A percentile compares a stretch with the other conserved stretches of the same genome.
Conservation (phyloP, 192 early-diverging fungal species). For the Oehlia diaphana region DNA sequence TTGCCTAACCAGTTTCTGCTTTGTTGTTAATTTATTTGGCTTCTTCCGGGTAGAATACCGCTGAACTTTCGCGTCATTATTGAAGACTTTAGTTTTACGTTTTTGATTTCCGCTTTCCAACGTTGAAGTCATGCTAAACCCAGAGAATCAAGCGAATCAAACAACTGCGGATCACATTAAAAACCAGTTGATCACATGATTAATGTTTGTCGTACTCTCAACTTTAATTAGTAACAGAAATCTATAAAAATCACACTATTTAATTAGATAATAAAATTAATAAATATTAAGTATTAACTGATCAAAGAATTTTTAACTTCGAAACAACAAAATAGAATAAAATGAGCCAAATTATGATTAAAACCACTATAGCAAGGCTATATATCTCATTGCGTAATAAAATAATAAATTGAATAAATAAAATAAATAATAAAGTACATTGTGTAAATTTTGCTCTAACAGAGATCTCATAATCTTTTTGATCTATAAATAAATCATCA, state of each 20-base stretch:
- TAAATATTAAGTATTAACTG: no score
- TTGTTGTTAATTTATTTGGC: neutral
- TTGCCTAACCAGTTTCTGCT: slow-evolving; percentile 26
- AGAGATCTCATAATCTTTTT: neutral
- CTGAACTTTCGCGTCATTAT: neutral
- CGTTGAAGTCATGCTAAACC: neutral
- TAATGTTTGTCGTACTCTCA: no score
- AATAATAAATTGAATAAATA: neutral
- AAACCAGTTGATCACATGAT: no score
- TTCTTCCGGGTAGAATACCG: neutral
- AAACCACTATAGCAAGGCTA: neutral
- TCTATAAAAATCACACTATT: no score
- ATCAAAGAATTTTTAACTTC: neutral
- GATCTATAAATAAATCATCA: neutral
- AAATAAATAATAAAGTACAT: neutral
- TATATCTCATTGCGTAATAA: neutral
- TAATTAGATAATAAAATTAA: no score
- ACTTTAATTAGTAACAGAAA: neutral
- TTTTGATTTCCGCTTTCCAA: neutral
- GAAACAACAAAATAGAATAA: neutral
- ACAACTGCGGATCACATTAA: no score
- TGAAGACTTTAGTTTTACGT: neutral
- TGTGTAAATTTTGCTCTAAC: neutral
- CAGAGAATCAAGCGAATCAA: no score
- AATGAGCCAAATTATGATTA: neutral